Evolutionary conservation across 176 grass and related monocot species (phyloP), one percentile per base, ranked within the genome.

Genomic region (Triticum aestivum): DNA sequence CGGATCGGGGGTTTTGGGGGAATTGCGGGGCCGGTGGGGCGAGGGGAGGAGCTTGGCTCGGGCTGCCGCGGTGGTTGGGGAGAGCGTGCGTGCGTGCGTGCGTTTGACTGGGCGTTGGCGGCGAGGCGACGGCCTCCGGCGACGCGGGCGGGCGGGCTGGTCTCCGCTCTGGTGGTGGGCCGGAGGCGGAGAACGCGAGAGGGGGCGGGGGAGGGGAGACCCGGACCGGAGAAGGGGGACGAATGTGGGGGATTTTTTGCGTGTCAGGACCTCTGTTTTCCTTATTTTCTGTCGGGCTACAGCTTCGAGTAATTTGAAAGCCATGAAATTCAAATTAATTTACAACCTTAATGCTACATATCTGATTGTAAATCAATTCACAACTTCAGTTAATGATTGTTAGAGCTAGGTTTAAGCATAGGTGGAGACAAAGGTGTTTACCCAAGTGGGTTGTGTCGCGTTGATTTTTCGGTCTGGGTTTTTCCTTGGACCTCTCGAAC

Each of bases 31-130:
- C 54, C 2, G 52, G 52, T 58, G 77, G n/a, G 21, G 20, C 63
- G 65, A 39, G 34, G 69, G 44, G 47, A 69, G 44, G 47, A 69
- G 39, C 13, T 27, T 3, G 78, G 9, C 38, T 3, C 18, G 51
- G 78, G 6, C 38, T 49, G 2, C 24, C 2, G 44, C 27, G 73
- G 61, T 9, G 17, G 44, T 6, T 75, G 58, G 59, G 56, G 26
- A 4, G 44, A 45, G 44, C 44, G 44, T 12, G 80, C n/a, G 81
- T 78, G 26, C 1, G 44, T 12, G 44, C 44, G 44, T 12, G 80
- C n/a, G 81, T 78, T 91, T 89, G 92, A 86, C 85, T 89, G 58
- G 81, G 78, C 7, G 56, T 33, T 75, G 56, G 47, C 14, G 41
- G 58, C n/a, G 70, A 42, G 70, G 61, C 56, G 58, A 21, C 26